Conservation (phyloP, 2,329 filamentous ascomycete genomes). For the Fusarium fujikuroi region DNA sequence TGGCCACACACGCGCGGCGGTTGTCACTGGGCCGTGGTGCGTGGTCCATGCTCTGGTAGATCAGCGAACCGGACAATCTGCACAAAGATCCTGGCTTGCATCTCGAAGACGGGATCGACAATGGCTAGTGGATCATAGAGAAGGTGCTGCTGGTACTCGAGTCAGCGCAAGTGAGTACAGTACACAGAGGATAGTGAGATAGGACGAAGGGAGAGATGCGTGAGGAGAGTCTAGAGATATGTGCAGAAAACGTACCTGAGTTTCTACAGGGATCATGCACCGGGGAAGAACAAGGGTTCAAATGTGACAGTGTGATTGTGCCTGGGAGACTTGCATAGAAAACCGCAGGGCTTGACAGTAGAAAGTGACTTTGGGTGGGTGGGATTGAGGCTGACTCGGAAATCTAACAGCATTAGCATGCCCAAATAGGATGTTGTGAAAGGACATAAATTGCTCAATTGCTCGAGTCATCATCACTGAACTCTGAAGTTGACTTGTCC, state of each 20-base stretch:
- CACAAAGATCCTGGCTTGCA: slow-evolving; percentile 20
- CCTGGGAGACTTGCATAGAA: slow-evolving; percentile 30
- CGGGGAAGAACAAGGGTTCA: slow-evolving; percentile 29
- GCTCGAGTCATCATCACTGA: not conserved
- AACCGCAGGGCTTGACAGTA: slow-evolving; percentile 23
- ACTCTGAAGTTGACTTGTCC: not conserved
- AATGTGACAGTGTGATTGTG: slow-evolving; percentile 36
- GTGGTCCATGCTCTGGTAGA: slow-evolving; percentile 33
- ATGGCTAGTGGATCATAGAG: slow-evolving; percentile 25
- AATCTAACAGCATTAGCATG: slow-evolving; percentile 3
- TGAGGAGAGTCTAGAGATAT: not conserved
- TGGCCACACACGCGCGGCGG: slow-evolving; percentile 3
- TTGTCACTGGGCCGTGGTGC: slow-evolving; percentile 26
- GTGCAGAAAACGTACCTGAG: not conserved
- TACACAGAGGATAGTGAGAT: not conserved
- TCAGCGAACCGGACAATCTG: slow-evolving; percentile 30
- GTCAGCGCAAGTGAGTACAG: slow-evolving; percentile 7
- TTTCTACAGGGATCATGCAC: slow-evolving; percentile 21
- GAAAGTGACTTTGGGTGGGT: slow-evolving; percentile 20
- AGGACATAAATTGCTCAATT: not conserved
- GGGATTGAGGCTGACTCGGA: slow-evolving; percentile 29
- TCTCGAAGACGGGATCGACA: slow-evolving; percentile 30
- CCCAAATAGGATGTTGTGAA: slow-evolving; percentile 9
- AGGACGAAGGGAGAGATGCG: not conserved
- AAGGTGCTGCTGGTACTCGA: slow-evolving; percentile 7